phyloP scores from a whole-genome alignment of 805 yeast species.

The Maudiozyma bulderi region DNA sequence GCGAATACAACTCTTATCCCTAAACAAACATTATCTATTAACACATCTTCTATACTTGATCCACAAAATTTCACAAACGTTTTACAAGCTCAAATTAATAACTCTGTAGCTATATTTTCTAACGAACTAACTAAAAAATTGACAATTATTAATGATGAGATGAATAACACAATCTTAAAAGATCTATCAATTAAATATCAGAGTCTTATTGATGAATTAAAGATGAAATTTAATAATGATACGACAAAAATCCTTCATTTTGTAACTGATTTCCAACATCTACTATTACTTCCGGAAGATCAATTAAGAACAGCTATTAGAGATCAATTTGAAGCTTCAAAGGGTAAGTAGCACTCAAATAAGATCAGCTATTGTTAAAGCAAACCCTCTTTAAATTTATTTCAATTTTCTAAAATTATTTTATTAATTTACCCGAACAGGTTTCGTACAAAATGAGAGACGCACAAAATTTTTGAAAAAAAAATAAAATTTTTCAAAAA shows the following conservation, averaged over 20 bases:
- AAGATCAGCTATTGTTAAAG: too few relatives aligned
- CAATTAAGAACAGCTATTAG: slow-evolving; percentile 12
- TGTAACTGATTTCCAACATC: slow-evolving; percentile 28
- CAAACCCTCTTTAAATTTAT: too few relatives aligned
- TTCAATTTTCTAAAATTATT: too few relatives aligned
- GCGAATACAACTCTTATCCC: not conserved
- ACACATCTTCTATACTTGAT: not conserved
- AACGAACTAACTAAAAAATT: slow-evolving; percentile 29
- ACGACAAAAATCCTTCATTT: slow-evolving; percentile 31
- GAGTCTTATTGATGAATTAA: slow-evolving; percentile 25
- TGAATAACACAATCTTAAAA: slow-evolving; percentile 28
- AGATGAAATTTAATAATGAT: slow-evolving; percentile 29
- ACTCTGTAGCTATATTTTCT: slow-evolving; percentile 29
- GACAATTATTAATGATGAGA: slow-evolving; percentile 29
- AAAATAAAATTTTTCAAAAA: not conserved
- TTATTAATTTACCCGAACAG: not conserved
- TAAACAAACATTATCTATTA: not conserved
- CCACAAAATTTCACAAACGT: slow-evolving; percentile 26
- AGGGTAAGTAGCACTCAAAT: not conserved
- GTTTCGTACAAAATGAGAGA: slow-evolving; percentile 3
- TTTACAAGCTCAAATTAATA: slow-evolving; percentile 30
- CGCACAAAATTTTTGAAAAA: slow-evolving; percentile 2
- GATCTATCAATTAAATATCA: slow-evolving; percentile 32
- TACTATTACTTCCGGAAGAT: slow-evolving; percentile 30
- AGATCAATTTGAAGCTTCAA: not conserved